Evolutionary conservation across 345 rosid genomes (phyloP).

Genomic region (Aegle marmelos): DNA sequence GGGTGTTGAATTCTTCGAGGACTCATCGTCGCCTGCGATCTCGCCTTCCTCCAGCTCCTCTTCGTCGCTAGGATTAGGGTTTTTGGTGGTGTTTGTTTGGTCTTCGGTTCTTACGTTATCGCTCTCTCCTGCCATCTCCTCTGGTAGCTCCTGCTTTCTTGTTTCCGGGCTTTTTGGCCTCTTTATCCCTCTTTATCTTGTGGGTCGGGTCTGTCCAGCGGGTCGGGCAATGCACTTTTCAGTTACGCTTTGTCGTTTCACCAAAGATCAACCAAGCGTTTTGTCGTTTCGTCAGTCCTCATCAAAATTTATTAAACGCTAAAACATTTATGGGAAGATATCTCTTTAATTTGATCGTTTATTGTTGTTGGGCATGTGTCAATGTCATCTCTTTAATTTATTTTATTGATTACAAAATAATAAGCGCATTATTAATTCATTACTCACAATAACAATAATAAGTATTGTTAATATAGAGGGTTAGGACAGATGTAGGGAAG

Average conservation of each 20-base stretch:
- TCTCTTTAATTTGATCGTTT: too few relatives aligned
- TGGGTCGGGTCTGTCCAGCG: background rate
- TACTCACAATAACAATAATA: too few relatives aligned
- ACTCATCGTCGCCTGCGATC: constrained; percentile 38
- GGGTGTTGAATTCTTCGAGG: constrained; percentile 27
- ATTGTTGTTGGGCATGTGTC: too few relatives aligned
- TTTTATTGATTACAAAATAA: too few relatives aligned
- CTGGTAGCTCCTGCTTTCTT: background rate
- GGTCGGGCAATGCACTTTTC: background rate
- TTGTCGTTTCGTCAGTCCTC: background rate
- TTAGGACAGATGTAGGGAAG: background rate
- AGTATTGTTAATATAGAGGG: background rate
- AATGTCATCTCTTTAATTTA: too few relatives aligned
- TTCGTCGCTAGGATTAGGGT: constrained; percentile 27
- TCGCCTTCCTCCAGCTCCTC: constrained; percentile 63
- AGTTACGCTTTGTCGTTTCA: background rate
- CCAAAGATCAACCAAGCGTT: background rate
- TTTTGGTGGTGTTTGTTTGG: constrained; percentile 14
- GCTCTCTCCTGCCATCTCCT: constrained; percentile 26
- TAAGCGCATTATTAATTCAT: too few relatives aligned
- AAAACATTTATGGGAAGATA: too few relatives aligned
- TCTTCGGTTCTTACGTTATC: constrained; percentile 21
- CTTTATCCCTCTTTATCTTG: background rate
- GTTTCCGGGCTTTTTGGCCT: too few relatives aligned
- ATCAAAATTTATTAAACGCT: too few relatives aligned